Conservation (phyloP, 2,329 filamentous ascomycete species). For the Colletotrichum sp. region DNA sequence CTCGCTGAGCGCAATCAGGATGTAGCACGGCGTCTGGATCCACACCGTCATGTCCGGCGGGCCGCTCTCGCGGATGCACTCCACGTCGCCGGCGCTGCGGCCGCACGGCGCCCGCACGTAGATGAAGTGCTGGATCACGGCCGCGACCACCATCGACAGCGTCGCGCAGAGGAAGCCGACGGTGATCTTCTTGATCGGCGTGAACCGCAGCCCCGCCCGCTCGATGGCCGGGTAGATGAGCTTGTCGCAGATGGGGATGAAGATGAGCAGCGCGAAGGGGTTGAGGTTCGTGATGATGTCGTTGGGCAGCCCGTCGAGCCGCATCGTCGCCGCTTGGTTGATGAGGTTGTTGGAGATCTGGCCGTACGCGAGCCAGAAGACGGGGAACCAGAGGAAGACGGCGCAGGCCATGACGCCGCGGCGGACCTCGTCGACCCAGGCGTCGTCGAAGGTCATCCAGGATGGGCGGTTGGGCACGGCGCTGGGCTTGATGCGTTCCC, state of each 20-base stretch:
- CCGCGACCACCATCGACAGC: constrained; percentile 33
- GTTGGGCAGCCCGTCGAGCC: constrained; percentile 13
- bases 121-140: constrained; percentile 47
- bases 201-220: constrained; percentile 59
- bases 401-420: constrained; percentile 59
- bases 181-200: constrained; percentile 67
- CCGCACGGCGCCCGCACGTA: constrained; percentile 60
- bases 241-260: constrained; percentile 71
- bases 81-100: constrained; percentile 43
- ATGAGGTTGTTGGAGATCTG: constrained; percentile 17
- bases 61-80: constrained; percentile 38
- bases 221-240: constrained; percentile 63
- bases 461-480: constrained; percentile 31
- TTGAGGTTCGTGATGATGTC: constrained; percentile 19
- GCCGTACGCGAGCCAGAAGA: constrained; percentile 19
- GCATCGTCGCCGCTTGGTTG: constrained; percentile 17
- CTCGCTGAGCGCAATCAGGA: constrained; percentile 33
- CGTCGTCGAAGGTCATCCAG: constrained; percentile 70
- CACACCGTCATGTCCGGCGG: constrained; percentile 57
- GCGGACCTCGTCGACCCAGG: constrained; percentile 67
- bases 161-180: constrained; percentile 28
- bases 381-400: constrained; percentile 50
- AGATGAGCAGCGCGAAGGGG: constrained; percentile 69
- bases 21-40: constrained; percentile 40
- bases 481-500: constrained; percentile 50